Conservation (phyloP, 768 basidiomycete genomes). For the Calocera cornea region DNA sequence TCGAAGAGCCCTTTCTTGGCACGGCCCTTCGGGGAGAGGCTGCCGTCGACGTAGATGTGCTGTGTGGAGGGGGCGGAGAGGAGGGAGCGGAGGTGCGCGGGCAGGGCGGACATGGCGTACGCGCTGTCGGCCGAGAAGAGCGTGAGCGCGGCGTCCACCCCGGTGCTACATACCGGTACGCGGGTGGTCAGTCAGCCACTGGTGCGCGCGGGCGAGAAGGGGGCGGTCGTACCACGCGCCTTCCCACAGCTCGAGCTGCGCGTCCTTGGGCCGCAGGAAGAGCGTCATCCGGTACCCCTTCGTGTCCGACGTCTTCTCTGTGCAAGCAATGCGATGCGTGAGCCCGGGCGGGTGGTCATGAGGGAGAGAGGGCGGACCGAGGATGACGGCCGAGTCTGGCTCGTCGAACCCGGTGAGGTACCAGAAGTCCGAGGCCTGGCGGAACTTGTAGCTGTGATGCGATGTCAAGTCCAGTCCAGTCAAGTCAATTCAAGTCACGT, state of each 20-base stretch:
- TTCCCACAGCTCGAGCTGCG: conserved; percentile 79
- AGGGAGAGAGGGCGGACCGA: conserved; percentile 37
- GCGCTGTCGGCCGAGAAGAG: conserved; percentile 71
- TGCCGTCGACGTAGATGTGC: conserved; percentile 33
- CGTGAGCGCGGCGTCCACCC: conserved; percentile 44
- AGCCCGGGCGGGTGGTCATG: too few relatives aligned
- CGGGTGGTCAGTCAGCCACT: too few relatives aligned
- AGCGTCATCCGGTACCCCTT: conserved; percentile 78
- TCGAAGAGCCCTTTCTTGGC: conserved; percentile 29
- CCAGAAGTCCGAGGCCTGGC: conserved; percentile 86
- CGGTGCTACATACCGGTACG: conserved; percentile 44
- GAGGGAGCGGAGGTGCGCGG: conserved; percentile 43
- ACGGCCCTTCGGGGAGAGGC: conserved; percentile 17
- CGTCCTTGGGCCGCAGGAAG: conserved; percentile 64
- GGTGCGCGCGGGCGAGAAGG: conserved; percentile 3
- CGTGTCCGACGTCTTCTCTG: conserved; percentile 56
- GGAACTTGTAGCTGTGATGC: conserved; percentile 93
- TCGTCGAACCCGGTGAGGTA: conserved; percentile 95
- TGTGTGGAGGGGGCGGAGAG: conserved; percentile 23
- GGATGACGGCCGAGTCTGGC: conserved; percentile 74
- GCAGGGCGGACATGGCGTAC: conserved; percentile 39
- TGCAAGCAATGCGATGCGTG: too few relatives aligned
- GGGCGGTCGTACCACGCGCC: conserved; percentile 47
- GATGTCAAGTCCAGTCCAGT: too few relatives aligned
- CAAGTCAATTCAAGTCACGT: conserved; percentile 6